Conservation (phyloP, 345 rosid species). For the Dimocarpus longan region DNA sequence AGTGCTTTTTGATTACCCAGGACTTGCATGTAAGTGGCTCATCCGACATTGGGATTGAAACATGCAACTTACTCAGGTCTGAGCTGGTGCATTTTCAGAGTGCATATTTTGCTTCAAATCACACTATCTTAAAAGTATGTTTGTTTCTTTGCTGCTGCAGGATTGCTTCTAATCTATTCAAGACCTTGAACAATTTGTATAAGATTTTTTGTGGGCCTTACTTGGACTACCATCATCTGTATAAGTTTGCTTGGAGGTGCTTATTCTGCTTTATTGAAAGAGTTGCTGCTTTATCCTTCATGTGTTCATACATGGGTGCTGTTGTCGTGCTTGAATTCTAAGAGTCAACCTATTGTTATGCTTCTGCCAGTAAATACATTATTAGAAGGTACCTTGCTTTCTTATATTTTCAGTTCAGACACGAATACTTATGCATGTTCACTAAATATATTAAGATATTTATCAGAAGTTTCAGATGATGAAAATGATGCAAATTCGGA, state of each 20-base stretch:
- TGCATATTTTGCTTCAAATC: conserved; percentile 12
- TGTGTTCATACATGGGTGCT: conserved; percentile 68
- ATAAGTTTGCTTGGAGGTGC: conserved; percentile 68
- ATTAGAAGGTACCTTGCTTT: conserved; percentile 63
- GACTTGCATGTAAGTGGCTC: conserved; percentile 37
- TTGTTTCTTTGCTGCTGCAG: conserved; percentile 47
- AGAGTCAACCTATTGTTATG: conserved; percentile 63
- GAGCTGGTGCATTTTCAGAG: conserved; percentile 23
- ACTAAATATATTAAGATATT: conserved; percentile 15
- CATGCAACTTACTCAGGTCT: conserved; percentile 52
- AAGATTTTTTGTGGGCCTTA: conserved; percentile 61
- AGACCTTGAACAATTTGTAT: conserved; percentile 67
- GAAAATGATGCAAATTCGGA: conserved; percentile 38
- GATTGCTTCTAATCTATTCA: conserved; percentile 70
- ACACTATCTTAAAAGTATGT: conserved; percentile 18
- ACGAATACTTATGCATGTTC: background rate
- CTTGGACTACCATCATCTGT: conserved; percentile 64
- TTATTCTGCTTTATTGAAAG: conserved; percentile 58
- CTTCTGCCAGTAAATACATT: conserved; percentile 69
- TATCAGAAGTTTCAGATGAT: conserved; percentile 49
- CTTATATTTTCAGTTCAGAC: conserved; percentile 18
- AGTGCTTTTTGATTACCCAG: conserved; percentile 41
- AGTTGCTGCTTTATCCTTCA: conserved; percentile 54
- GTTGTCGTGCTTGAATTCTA: conserved; percentile 63
- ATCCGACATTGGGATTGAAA: conserved; percentile 34